phyloP scores from a whole-genome alignment of 257 asterid species.

The Salvia splendens region DNA sequence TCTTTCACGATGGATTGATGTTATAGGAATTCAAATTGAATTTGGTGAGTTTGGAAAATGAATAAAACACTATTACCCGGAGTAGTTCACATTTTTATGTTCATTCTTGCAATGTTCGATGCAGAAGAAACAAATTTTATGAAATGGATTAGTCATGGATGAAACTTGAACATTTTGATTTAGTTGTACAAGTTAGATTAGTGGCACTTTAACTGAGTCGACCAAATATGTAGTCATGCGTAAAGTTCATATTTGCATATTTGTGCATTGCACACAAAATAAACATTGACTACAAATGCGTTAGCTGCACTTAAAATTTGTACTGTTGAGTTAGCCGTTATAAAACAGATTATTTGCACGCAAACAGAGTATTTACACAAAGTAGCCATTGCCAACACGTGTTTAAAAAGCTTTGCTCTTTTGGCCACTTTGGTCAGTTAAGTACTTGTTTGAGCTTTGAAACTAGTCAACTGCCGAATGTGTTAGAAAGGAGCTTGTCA shows the following conservation, averaged over 20 bases:
- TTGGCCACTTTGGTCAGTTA: neutral
- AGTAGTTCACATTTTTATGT: slow-evolving; percentile 5
- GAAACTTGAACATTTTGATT: neutral
- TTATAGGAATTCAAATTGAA: neutral
- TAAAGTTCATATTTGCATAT: neutral
- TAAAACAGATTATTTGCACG: neutral
- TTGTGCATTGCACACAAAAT: neutral
- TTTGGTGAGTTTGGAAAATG: slow-evolving; percentile 18
- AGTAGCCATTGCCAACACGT: slow-evolving; percentile 11
- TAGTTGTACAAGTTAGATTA: neutral
- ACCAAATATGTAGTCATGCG: neutral
- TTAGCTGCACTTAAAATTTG: neutral
- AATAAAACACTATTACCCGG: neutral
- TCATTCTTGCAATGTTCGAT: slow-evolving; percentile 9
- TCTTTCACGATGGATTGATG: slow-evolving; percentile 5
- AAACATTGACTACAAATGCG: neutral
- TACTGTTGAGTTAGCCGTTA: neutral
- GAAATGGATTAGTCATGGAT: neutral
- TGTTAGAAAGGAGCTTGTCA: slow-evolving; percentile 14
- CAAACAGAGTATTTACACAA: too few relatives aligned
- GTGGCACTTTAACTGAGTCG: neutral
- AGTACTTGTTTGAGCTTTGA: neutral
- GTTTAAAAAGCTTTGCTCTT: neutral
- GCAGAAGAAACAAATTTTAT: slow-evolving; percentile 8
- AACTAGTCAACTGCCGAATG: neutral